Conservation (phyloP, 2,329 filamentous ascomycete genomes). For the Penicillium sp. region DNA sequence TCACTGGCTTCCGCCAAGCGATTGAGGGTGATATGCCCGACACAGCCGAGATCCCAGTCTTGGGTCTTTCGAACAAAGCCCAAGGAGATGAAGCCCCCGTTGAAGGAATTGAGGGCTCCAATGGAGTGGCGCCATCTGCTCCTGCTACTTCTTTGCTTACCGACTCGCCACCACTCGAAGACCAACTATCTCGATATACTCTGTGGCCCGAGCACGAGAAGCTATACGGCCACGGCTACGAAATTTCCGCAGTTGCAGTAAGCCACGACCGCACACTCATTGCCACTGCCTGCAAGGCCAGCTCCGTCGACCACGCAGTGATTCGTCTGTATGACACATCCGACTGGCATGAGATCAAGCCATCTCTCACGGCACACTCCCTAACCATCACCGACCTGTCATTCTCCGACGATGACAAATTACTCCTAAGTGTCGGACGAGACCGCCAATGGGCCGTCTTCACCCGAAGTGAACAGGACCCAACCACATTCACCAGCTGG, state of each 20-base stretch:
- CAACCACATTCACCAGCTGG: constrained; percentile 61
- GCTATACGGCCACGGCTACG: constrained; percentile 96
- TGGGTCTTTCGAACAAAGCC: constrained; percentile 95
- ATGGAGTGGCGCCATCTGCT: constrained; percentile 42
- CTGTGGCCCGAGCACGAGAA: constrained; percentile 97
- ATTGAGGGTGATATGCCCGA: constrained; percentile 67
- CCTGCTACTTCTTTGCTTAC: constrained; percentile 58
- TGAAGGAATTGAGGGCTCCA: constrained; percentile 46
- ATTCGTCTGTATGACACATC: constrained; percentile 88
- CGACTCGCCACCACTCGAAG: constrained; percentile 81
- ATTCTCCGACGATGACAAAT: constrained; percentile 76
- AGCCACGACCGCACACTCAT: constrained; percentile 76
- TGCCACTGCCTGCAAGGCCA: constrained; percentile 92
- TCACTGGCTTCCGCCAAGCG: constrained; percentile 65
- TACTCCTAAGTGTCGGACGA: constrained; percentile 84
- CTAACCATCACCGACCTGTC: constrained; percentile 82
- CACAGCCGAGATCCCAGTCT: constrained; percentile 90
- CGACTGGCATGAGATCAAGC: constrained; percentile 85
- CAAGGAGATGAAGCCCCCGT: constrained; percentile 58
- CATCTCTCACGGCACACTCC: constrained; percentile 81
- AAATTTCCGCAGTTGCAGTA: constrained; percentile 85
- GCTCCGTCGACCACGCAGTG: constrained; percentile 90
- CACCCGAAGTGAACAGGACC: constrained; percentile 53
- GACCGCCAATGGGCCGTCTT: constrained; percentile 93
- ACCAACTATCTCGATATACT: constrained; percentile 85